Base-by-base conservation (phyloP, 257 asterid genomes). In the Solanum pennellii region DNA sequence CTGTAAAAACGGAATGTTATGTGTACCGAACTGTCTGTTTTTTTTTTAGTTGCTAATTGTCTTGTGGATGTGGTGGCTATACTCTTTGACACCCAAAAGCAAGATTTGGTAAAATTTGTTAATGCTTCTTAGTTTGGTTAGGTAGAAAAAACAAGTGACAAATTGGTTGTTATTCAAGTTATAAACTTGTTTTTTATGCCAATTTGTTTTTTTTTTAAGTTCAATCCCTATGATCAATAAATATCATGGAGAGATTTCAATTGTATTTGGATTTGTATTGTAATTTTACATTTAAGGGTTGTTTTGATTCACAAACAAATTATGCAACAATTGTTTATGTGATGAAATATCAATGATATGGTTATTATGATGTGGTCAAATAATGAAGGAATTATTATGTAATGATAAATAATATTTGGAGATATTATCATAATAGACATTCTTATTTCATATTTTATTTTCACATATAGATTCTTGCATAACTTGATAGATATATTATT, bases 41-140 rank as follows among this genome's bases (percentile, higher is more conserved):
- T 2, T 3, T 27, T 27, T 5, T 66, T 12, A 27, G 74, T 68
- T 68, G 74, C 37, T 13, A 68, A 11, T 68, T 45, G 20, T 66
- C 68, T 85, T 68, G 87, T 85, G 56, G 31, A 85, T 85, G 87
- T 85, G 87, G 87, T 85, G 80, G 87, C 21, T 20, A 68, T 66
- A 27, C 45, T 27, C 20, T 56, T 56, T 85, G 82, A 85, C 87
- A 35, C 87, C 87, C 87, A 85, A 68, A 68, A 85, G 20, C 85
- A 82, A 82, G 71, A 49, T 82, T 82, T 82, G 71, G 85, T 37
- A 15, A 16, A 31, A 31, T 10, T 18, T 27, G 66, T 49, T 47
- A 47, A 47, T 79, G 66, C 6, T 60, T 27, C 69, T 39, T 80
- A 49, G 45, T 82, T 9, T 82, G 85, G 71, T 49, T 56, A 82